phyloP scores from a whole-genome alignment of 371 early-diverging fungal species.

The Apophysomyces ossiformis region DNA sequence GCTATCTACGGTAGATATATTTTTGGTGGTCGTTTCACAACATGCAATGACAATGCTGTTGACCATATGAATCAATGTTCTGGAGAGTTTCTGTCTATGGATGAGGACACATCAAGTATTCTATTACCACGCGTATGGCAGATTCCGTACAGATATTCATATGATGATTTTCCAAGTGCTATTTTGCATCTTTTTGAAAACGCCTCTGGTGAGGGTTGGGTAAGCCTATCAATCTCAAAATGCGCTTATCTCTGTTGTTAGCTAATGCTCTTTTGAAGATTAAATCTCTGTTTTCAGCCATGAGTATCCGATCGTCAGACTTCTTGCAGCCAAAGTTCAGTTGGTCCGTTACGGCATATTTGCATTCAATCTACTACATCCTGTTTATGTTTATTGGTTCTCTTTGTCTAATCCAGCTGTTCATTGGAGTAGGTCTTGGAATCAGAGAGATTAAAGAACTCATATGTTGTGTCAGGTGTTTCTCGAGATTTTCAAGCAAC shows the following conservation, averaged over 20 bases:
- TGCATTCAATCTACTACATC: constrained; percentile 52
- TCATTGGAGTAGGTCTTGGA: constrained; percentile 49
- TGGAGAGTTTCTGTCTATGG: constrained; percentile 43
- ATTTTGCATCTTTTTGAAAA: constrained; percentile 55
- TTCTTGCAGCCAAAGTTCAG: constrained; percentile 43
- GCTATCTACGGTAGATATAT: constrained; percentile 59
- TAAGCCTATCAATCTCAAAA: constrained; percentile 6
- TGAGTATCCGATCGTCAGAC: constrained; percentile 35
- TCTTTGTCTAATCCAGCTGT: constrained; percentile 56
- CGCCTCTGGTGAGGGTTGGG: constrained; percentile 65
- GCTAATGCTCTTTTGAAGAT: constrained; percentile 21
- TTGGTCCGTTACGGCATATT: constrained; percentile 40
- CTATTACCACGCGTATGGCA: constrained; percentile 49
- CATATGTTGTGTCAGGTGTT: constrained; percentile 29
- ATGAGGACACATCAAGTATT: constrained; percentile 34
- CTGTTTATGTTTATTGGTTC: constrained; percentile 61
- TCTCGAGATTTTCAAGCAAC: constrained; percentile 57
- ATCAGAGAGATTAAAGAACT: not conserved
- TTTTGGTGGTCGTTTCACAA: constrained; percentile 46
- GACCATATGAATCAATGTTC: constrained; percentile 24
- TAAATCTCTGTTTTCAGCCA: constrained; percentile 40
- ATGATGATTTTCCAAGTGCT: constrained; percentile 48
- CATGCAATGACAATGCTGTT: constrained; percentile 46
- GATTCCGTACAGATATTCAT: constrained; percentile 59
- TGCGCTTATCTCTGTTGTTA: constrained; percentile 11